Conservation (phyloP, 1,284 basidiomycete species). For the Mycena citricolor region DNA sequence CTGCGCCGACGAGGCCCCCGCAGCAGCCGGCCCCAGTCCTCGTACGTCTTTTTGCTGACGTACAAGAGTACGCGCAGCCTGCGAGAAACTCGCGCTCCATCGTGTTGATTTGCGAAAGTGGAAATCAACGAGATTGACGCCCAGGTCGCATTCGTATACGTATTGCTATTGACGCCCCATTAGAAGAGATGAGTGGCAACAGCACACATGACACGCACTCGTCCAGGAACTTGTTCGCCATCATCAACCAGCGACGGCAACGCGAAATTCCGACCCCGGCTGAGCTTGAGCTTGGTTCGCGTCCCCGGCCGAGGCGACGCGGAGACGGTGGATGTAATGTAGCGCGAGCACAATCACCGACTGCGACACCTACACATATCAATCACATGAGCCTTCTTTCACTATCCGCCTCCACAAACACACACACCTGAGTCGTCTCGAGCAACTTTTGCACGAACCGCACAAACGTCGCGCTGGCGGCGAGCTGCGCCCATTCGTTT, state of each 20-base stretch:
- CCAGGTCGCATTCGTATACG: conserved; percentile 97
- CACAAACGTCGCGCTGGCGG: conserved; percentile 66
- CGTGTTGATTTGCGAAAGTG: conserved; percentile 79
- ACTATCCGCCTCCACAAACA: too few relatives aligned
- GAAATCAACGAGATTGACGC: conserved; percentile 86
- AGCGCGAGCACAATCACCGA: conserved; percentile 86
- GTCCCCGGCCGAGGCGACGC: conserved; percentile 58
- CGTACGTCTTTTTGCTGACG: conserved; percentile 76
- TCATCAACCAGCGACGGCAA: conserved; percentile 89
- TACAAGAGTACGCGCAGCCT: conserved; percentile 78
- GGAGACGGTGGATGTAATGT: conserved; percentile 84
- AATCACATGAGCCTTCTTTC: too few relatives aligned
- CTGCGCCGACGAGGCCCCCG: conserved; percentile 74
- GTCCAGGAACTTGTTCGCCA: conserved; percentile 95
- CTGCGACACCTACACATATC: conserved; percentile 63
- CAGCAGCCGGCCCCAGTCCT: conserved; percentile 76
- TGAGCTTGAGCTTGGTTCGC: conserved; percentile 67
- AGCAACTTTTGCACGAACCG: conserved; percentile 82
- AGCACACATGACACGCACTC: conserved; percentile 54
- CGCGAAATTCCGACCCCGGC: conserved; percentile 81
- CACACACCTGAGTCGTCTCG: conserved; percentile 72
- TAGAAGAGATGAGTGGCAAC: neutral
- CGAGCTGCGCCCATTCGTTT: conserved; percentile 62
- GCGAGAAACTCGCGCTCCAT: conserved; percentile 88
- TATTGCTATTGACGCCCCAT: conserved; percentile 59